Base-by-base conservation (phyloP, 1,284 basidiomycete genomes). In the Ustilago trichophora region DNA sequence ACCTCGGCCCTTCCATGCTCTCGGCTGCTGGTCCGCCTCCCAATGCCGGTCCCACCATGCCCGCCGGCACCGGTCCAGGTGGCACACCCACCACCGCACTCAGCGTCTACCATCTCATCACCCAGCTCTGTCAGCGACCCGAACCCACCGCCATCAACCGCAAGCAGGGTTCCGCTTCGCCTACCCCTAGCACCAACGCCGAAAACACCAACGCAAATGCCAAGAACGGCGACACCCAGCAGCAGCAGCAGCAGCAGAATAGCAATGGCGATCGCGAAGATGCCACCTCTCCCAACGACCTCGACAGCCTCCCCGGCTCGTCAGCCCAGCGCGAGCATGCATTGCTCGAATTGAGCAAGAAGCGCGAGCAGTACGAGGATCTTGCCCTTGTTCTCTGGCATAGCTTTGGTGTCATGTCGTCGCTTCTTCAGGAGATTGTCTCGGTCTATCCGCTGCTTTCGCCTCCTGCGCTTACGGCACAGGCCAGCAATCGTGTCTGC, bases 321-420 rank as follows among this genome's bases (percentile, higher is more conserved):
- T 75, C 68, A 4, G 69, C 76, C 8, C 71, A 75, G 55, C 67
- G 79, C 22, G 79, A 81, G 48, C 65, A 78, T 47, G 79, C 79
- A n/a, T 63, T 81, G 50, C 86, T 98, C 44, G 96, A 99, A 84
- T 85, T 99, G 73, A 96, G 93, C 85, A 98, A 99, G 87, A 98
- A 98, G 85, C 86, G 96, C 70, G 96, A 98, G 84, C 93, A 98
- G 84, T 98, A 96, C 82, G 96, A 99, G 80, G 95, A 98, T 83
- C 87, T 99, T 21, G 96, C 96, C 0, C 86, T 98, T 26, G 92
- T 99, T 12, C 86, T 99, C 6, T 99, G 96, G 96, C 95, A 98
- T 78, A 96, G 94, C 11, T 99, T 98, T 79, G 96, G 95, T 52
- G 92, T 98, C 78, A 98, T 99, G 94, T 93, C 94, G n/a, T 92